A percentile compares a stretch with the other conserved stretches of the same genome.
Evolutionary conservation across 2,329 filamentous ascomycete species (phyloP).

Genomic region (Diaporthe velutina): DNA sequence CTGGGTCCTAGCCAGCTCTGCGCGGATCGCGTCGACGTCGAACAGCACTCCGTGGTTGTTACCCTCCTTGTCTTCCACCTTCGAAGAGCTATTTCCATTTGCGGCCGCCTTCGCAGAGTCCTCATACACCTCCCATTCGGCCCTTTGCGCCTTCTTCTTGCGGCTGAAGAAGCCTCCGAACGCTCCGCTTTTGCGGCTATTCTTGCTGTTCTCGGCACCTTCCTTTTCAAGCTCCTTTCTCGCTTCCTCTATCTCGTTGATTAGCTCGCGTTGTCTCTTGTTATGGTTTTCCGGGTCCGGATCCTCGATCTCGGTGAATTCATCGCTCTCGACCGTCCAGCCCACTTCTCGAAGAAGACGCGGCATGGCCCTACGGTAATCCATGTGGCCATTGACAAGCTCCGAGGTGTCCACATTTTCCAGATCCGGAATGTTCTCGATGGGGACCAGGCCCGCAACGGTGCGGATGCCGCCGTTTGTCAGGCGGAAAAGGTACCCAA

Average conservation of each 20-base stretch:
- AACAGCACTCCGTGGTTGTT: slow-evolving; percentile 81
- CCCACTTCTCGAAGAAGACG: slow-evolving; percentile 87
- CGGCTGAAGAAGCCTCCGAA: slow-evolving; percentile 83
- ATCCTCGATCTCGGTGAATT: slow-evolving; percentile 97
- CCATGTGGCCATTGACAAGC: slow-evolving; percentile 92
- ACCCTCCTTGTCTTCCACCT: slow-evolving; percentile 62
- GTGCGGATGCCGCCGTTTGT: slow-evolving; percentile 92
- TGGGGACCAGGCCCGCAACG: slow-evolving; percentile 84
- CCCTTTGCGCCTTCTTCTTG: slow-evolving; percentile 84
- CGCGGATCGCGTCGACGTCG: slow-evolving; percentile 93
- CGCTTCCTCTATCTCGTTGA: slow-evolving; percentile 96
- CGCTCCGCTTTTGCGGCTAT: slow-evolving; percentile 54
- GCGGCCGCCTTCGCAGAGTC: slow-evolving; percentile 39
- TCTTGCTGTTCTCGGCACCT: slow-evolving; percentile 56
- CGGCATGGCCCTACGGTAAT: slow-evolving; percentile 94
- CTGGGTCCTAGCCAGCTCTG: slow-evolving; percentile 82
- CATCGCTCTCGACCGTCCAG: slow-evolving; percentile 91
- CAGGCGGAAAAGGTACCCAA: slow-evolving; percentile 94
- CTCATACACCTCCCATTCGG: slow-evolving; percentile 42
- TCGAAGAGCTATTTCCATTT: slow-evolving; percentile 46
- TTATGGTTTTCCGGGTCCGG: slow-evolving; percentile 95
- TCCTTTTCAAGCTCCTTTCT: slow-evolving; percentile 87
- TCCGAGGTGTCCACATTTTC: slow-evolving; percentile 93
- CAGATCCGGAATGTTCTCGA: slow-evolving; percentile 82
- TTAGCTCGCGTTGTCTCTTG: slow-evolving; percentile 89